Evolutionary conservation across 257 asterid genomes (phyloP), one percentile per base, ranked within the genome.

Genomic region (Penstemon barbatus): DNA sequence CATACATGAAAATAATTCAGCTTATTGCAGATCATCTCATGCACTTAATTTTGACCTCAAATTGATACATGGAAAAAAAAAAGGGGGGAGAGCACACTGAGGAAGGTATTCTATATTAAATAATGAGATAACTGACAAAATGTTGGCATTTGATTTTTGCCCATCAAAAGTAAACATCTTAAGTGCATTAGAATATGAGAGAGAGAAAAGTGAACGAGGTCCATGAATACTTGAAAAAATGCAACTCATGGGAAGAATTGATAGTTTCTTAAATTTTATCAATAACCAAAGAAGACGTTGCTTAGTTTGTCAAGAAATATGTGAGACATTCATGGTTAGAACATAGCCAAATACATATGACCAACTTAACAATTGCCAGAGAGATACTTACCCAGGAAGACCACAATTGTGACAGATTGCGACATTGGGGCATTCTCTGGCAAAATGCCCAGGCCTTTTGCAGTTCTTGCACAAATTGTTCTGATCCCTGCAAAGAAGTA

Each of bases 331-430:
- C 44, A 15, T 33, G 18, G 62, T 54, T 46, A 63, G 61, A 42
- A 25, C 40, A 55, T 71, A 11, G 37, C 36, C 8, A 61, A 13
- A 42, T 25, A 39, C 36, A 9, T 33, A 25, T 12, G 73, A 56
- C 50, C 57, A 58, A 41, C 57, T 43, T 12, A 63, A 38, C 19
- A 71, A 73, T 44, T 57, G 13, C 12, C 71, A 6, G 0, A 15
- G 45, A 40, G 65, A 75, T 57, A 80, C 90, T 78, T 75, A 92
- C 98, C 98, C 98, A 69, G 98, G 98, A 81, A 92, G 98, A 65
- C 97, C 96, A 77, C 97, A 92, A 60, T 92, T 92, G 91, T 92
- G 97, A 53, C 98, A 92, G 69, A 92, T 82, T 76, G 97, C 97
- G 60, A 85, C 97, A 75, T 84, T 89, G 70, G 98, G 87, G 85